phyloP scores from a whole-genome alignment of 352 stramenopile species.

The Globisporangium nodosum region DNA sequence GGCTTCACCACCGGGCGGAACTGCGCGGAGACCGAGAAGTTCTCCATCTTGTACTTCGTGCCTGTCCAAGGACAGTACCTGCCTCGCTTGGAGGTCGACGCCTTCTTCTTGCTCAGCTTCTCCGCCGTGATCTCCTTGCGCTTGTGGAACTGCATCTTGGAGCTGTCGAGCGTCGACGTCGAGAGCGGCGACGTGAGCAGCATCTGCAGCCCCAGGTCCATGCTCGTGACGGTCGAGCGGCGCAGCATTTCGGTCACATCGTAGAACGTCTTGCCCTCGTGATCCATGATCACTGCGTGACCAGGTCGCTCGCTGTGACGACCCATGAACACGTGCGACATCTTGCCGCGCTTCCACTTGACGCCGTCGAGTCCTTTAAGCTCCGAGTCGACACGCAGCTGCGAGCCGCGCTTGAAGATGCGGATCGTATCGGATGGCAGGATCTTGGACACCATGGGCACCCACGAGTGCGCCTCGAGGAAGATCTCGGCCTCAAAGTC shows the following conservation, averaged over 20 bases:
- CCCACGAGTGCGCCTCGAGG: constrained; percentile 74
- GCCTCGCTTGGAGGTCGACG: constrained; percentile 1
- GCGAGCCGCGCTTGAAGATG: constrained; percentile 63
- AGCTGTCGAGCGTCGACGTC: constrained; percentile 46
- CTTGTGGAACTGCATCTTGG: constrained; percentile 51
- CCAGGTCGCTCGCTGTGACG: constrained; percentile 19
- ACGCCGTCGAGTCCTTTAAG: constrained; percentile 74
- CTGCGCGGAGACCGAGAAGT: constrained; percentile 49
- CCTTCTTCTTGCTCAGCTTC: constrained; percentile 16
- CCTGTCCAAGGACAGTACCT: constrained; percentile 53
- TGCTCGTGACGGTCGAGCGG: constrained; percentile 54
- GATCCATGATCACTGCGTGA: constrained; percentile 58
- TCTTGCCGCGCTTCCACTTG: constrained; percentile 65
- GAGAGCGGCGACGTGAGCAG: constrained; percentile 71
- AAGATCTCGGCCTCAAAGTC: constrained; percentile 83
- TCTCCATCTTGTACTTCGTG: constrained; percentile 73
- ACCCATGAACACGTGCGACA: constrained; percentile 70
- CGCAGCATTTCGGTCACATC: constrained; percentile 54
- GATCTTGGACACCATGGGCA: constrained; percentile 73
- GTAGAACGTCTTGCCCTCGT: constrained; percentile 50
- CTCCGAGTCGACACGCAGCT: constrained; percentile 62
- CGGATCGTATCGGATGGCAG: constrained; percentile 70
- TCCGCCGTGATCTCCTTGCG: constrained; percentile 39
- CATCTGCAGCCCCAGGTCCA: constrained; percentile 68
- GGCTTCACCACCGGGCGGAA: constrained; percentile 53